Evolutionary conservation across 1,284 basidiomycete species (phyloP).

Genomic region (Pyrrhoderma lamaoense): DNA sequence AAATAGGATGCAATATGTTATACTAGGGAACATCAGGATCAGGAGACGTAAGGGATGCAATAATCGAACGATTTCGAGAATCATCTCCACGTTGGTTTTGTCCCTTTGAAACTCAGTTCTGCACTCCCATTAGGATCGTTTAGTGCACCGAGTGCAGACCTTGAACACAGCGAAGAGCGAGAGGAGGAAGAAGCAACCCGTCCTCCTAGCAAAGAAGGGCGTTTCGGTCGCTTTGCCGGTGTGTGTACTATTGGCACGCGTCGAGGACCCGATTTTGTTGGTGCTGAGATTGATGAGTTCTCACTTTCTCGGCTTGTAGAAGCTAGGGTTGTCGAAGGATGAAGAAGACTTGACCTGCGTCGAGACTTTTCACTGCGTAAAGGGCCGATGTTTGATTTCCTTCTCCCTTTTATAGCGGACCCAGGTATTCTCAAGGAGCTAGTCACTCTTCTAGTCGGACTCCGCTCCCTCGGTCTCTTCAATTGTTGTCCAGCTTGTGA

Average conservation of each 20-base stretch:
- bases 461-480: slow-evolving; percentile 34
- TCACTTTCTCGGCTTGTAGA: slow-evolving; percentile 1
- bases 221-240: slow-evolving; percentile 15
- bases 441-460: slow-evolving; percentile 42
- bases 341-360: slow-evolving; percentile 68
- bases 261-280: slow-evolving; percentile 9
- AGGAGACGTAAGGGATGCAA: neutral
- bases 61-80: neutral
- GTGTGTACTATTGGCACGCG: slow-evolving; percentile 17
- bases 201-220: slow-evolving; percentile 12
- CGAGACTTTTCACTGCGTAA: slow-evolving; percentile 60
- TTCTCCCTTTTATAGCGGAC: slow-evolving; percentile 36
- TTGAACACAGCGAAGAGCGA: slow-evolving; percentile 7
- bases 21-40: too few species aligned
- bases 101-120: slow-evolving; percentile 12
- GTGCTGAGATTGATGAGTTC: neutral
- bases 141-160: neutral
- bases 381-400: slow-evolving; percentile 68
- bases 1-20: too few species aligned
- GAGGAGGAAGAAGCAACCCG: neutral
- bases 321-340: slow-evolving; percentile 36
- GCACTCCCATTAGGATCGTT: slow-evolving; percentile 13
- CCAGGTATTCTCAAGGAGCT: slow-evolving; percentile 36
- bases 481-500: slow-evolving; percentile 29
- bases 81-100: slow-evolving; percentile 16